These are phyloP conservation scores for Boletus rufocinnamomeus DNA, from an alignment of 768 basidiomycete species.

Conservation along the genomic window DNA sequence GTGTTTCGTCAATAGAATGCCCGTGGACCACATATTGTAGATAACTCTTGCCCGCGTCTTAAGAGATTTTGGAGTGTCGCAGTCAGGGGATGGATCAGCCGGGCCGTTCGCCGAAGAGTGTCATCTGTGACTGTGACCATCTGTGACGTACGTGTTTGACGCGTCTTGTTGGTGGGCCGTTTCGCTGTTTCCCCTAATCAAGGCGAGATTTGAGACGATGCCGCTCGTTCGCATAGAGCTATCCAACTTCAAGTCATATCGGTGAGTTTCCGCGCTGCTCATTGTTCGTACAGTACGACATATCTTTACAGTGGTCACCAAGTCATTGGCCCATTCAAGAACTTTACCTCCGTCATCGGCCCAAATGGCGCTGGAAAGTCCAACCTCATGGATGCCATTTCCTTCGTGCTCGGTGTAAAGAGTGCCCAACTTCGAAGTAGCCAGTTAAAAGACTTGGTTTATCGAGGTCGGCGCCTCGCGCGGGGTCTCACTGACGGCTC, in stretches of 20 bases:
- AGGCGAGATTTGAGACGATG: slow-evolving; percentile 45
- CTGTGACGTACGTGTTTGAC: slow-evolving; percentile 30
- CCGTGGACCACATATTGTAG: background rate
- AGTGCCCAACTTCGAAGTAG: slow-evolving; percentile 90
- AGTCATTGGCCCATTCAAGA: slow-evolving; percentile 86
- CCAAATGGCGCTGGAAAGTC: slow-evolving; percentile 99
- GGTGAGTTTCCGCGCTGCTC: slow-evolving; percentile 40
- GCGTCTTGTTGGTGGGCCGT: slow-evolving; percentile 24
- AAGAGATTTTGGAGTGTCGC: no score
- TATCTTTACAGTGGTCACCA: slow-evolving; percentile 63
- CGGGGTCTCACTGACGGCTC: slow-evolving; percentile 46
- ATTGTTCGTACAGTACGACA: slow-evolving; percentile 2
- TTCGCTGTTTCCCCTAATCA: slow-evolving; percentile 24
- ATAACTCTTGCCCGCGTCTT: background rate
- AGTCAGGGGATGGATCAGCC: background rate
- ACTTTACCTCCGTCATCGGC: slow-evolving; percentile 95
- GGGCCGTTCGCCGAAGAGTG: background rate
- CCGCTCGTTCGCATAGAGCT: slow-evolving; percentile 85
- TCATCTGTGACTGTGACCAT: slow-evolving; percentile 13
- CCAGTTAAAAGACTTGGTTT: slow-evolving; percentile 93
- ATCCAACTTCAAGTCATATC: slow-evolving; percentile 97
- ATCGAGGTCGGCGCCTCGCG: slow-evolving; percentile 80
- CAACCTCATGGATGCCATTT: slow-evolving; percentile 99
- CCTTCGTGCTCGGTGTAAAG: slow-evolving; percentile 96
- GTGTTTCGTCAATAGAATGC: background rate